Conservation (phyloP, 2,329 filamentous ascomycete genomes). For the Bretziella fagacearum region DNA sequence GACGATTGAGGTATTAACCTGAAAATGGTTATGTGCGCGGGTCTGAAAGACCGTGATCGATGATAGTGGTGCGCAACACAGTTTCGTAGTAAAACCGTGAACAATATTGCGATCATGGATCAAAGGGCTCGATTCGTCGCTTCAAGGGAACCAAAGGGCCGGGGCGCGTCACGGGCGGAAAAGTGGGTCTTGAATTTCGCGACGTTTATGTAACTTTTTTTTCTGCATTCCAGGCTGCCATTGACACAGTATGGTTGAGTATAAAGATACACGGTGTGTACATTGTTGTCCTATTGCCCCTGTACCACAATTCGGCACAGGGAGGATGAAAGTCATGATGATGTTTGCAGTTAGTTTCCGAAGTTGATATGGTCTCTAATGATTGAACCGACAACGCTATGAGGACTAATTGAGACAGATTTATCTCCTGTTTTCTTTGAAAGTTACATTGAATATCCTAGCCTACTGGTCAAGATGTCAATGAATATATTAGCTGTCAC, state of each 20-base stretch:
- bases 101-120: conserved; percentile 1
- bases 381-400: no score
- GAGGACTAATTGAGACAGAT: no score
- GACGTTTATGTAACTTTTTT: conserved; percentile 10
- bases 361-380: no score
- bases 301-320: neutral
- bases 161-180: conserved; percentile 13
- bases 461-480: no score
- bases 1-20: no score
- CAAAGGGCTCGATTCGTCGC: neutral
- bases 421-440: no score
- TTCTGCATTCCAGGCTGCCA: neutral
- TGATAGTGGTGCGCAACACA: neutral
- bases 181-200: conserved; percentile 14
- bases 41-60: conserved; percentile 1
- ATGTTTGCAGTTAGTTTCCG: no score
- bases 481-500: no score
- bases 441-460: no score
- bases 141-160: conserved; percentile 8
- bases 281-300: neutral
- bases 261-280: neutral
- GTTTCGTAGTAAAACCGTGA: neutral
- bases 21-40: conserved; percentile 2
- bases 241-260: neutral
- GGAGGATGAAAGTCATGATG: no score